phyloP scores from a whole-genome alignment of 2,329 filamentous ascomycete species.

The Metarhizium album region DNA sequence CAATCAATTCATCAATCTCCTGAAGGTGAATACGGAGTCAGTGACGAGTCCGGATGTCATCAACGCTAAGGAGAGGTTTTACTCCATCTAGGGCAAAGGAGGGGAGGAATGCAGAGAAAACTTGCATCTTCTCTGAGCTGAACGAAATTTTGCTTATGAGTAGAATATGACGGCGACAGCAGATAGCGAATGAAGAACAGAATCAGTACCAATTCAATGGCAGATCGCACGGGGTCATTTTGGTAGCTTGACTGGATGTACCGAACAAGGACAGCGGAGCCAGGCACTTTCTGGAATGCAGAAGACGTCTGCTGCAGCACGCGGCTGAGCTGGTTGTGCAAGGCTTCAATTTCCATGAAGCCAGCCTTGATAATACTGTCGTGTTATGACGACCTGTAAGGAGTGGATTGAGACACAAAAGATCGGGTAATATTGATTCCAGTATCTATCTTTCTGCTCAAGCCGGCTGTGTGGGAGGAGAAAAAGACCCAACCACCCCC shows the following conservation, averaged over 20 bases:
- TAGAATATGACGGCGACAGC: conserved; percentile 84
- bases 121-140: conserved; percentile 68
- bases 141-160: conserved; percentile 80
- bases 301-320: conserved; percentile 42
- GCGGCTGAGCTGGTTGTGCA: conserved; percentile 40
- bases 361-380: not conserved
- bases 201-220: conserved; percentile 85
- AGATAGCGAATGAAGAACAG: conserved; percentile 94
- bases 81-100: not conserved
- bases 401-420: not conserved
- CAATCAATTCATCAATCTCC: conserved; percentile 94
- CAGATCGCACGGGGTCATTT: conserved; percentile 87
- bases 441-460: not conserved
- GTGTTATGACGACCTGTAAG: not conserved
- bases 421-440: not conserved
- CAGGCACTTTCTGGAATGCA: conserved; percentile 81
- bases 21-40: conserved; percentile 11
- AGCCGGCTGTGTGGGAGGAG: not conserved
- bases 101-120: not conserved
- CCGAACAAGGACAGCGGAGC: conserved; percentile 84
- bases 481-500: no score
- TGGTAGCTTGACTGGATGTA: conserved; percentile 98
- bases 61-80: not conserved
- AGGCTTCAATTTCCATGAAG: conserved; percentile 52
- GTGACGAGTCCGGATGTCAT: not conserved